Conservation (phyloP, 2,329 filamentous ascomycete species). For the Fusarium virguliforme region DNA sequence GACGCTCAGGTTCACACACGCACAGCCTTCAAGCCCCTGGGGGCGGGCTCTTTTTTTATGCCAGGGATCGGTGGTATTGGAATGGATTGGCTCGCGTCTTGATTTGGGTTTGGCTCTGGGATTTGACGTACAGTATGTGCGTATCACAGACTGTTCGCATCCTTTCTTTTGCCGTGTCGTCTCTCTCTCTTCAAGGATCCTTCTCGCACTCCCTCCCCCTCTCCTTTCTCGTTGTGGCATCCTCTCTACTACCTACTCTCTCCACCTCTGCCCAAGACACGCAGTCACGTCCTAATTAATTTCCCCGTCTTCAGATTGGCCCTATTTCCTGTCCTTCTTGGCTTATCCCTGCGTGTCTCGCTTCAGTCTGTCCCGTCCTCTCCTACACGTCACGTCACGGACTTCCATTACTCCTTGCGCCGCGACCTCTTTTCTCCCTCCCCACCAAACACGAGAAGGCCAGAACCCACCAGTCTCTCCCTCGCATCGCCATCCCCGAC, state of each 20-base stretch:
- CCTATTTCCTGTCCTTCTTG: constrained; percentile 9
- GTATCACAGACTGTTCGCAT: constrained; percentile 6
- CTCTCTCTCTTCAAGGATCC: neutral
- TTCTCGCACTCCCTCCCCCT: constrained; percentile 7
- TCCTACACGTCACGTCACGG: constrained; percentile 18
- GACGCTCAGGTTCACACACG: constrained; percentile 2
- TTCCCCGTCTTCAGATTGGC: constrained; percentile 19
- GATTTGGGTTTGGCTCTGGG: constrained; percentile 25
- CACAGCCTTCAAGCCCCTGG: constrained; percentile 16
- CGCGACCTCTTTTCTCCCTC: constrained; percentile 22
- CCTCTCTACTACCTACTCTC: neutral
- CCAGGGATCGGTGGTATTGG: constrained; percentile 37
- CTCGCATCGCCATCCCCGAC: constrained; percentile 7
- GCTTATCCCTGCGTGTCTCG: constrained; percentile 1
- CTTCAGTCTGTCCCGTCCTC: constrained; percentile 2
- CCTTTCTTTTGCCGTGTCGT: neutral
- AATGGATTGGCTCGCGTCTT: constrained; percentile 35
- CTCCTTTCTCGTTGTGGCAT: constrained; percentile 6
- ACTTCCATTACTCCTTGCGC: constrained; percentile 15
- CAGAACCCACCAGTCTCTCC: constrained; percentile 13
- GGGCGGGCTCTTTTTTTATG: constrained; percentile 17
- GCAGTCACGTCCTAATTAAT: constrained; percentile 17
- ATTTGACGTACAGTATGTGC: constrained; percentile 14
- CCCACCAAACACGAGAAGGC: constrained; percentile 11
- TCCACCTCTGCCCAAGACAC: constrained; percentile 10